Percentiles rank a stretch among this genome's conserved stretches.
Evolutionary conservation across 2,329 filamentous ascomycete genomes (phyloP).

Genomic region (Penicillium concentricum): DNA sequence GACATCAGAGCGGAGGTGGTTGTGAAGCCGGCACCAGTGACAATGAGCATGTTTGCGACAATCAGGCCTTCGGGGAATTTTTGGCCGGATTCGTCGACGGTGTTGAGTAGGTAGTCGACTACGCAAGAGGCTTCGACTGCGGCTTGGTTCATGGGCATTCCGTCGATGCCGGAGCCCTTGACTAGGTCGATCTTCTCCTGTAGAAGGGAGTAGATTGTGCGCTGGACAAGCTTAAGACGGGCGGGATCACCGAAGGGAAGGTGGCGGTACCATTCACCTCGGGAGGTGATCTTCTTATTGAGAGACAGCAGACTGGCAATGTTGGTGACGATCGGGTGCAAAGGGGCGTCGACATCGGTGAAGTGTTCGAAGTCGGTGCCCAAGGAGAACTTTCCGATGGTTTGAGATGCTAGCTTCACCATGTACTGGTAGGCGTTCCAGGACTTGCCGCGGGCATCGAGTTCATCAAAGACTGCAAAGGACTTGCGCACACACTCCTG

Average conservation of each 20-base stretch:
- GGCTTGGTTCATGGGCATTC: slow-evolving; percentile 11
- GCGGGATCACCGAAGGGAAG: slow-evolving; percentile 58
- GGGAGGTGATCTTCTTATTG: slow-evolving; percentile 58
- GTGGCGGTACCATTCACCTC: slow-evolving; percentile 54
- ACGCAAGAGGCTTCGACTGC: slow-evolving; percentile 16
- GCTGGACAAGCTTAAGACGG: slow-evolving; percentile 32
- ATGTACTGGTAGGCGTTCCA: slow-evolving; percentile 50
- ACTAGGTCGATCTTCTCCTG: slow-evolving; percentile 1
- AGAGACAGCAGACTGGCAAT: slow-evolving; percentile 53
- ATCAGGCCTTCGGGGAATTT: slow-evolving; percentile 48
- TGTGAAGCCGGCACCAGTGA: slow-evolving; percentile 59
- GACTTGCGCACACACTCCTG: slow-evolving; percentile 52
- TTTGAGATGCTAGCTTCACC: slow-evolving; percentile 45
- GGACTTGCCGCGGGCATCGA: slow-evolving; percentile 47
- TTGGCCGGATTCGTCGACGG: slow-evolving; percentile 50
- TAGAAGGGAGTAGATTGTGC: slow-evolving; percentile 15
- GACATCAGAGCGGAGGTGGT: slow-evolving; percentile 58
- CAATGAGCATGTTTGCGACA: slow-evolving; percentile 46
- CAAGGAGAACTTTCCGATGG: slow-evolving; percentile 43
- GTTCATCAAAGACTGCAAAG: slow-evolving; percentile 47
- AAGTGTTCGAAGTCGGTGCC: slow-evolving; percentile 47
- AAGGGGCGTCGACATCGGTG: slow-evolving; percentile 42
- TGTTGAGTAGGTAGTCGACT: slow-evolving; percentile 17
- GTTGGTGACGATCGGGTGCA: slow-evolving; percentile 51
- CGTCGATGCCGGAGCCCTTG: neutral